phyloP scores from a whole-genome alignment of 768 basidiomycete species.

The Collybiopsis confluens region DNA sequence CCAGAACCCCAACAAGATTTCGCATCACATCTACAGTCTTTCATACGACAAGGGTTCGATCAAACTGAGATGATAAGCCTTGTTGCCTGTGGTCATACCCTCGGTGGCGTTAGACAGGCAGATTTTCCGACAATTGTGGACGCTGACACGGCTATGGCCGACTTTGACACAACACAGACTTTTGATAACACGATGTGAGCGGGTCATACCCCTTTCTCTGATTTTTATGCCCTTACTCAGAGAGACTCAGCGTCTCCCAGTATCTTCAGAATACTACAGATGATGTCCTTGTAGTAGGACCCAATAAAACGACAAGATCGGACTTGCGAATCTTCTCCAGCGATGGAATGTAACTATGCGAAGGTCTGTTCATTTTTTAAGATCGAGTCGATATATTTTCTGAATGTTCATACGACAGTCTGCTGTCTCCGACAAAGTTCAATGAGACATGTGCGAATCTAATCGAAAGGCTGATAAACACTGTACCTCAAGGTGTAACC shows the following conservation, averaged over 20 bases:
- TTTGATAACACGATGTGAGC: not conserved
- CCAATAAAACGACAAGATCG: conserved; percentile 11
- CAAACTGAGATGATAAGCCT: conserved; percentile 2
- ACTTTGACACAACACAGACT: too few relatives aligned
- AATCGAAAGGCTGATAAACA: too few relatives aligned
- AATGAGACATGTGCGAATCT: too few relatives aligned
- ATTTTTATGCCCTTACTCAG: not conserved
- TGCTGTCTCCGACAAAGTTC: too few relatives aligned
- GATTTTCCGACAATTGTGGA: not conserved
- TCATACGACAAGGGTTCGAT: not conserved
- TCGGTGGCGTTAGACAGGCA: conserved; percentile 2
- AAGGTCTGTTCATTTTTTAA: too few relatives aligned
- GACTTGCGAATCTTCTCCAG: conserved; percentile 15
- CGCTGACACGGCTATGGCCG: not conserved
- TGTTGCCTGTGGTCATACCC: conserved; percentile 6
- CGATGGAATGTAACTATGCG: too few relatives aligned
- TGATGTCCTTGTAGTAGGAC: not conserved
- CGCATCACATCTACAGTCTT: not conserved
- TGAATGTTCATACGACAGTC: too few relatives aligned
- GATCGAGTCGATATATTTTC: too few relatives aligned
- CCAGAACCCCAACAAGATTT: conserved; percentile 3
- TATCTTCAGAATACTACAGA: conserved; percentile 1
- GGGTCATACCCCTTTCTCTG: not conserved
- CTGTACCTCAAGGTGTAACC: too few relatives aligned
- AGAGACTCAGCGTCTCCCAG: not conserved